Conservation (phyloP, 371 early-diverging fungal genomes). For the Mortierella sp. region DNA sequence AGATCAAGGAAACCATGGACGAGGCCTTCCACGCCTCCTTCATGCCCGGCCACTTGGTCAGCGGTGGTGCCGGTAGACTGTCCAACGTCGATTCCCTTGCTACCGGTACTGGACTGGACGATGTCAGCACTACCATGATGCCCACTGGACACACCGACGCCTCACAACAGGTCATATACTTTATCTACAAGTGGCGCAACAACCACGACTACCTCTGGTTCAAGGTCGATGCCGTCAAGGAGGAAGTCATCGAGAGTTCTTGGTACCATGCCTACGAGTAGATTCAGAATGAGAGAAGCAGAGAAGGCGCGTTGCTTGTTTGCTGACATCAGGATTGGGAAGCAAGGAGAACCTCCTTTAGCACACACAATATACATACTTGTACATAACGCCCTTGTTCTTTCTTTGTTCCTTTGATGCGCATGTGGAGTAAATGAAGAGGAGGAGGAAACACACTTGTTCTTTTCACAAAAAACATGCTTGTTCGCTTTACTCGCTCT, state of each 20-base stretch:
- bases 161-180: slow-evolving; percentile 48
- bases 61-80: slow-evolving; percentile 24
- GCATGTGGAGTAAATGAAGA: neutral
- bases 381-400: neutral
- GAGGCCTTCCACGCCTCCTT: slow-evolving; percentile 38
- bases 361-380: neutral
- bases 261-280: slow-evolving; percentile 65
- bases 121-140: slow-evolving; percentile 52
- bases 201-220: slow-evolving; percentile 77
- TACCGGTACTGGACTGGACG: slow-evolving; percentile 35
- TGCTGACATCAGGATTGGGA: neutral
- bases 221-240: slow-evolving; percentile 64
- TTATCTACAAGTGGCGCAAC: slow-evolving; percentile 75
- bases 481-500: neutral
- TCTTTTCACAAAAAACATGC: neutral
- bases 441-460: no score
- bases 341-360: neutral
- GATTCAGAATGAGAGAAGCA: neutral
- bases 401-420: neutral
- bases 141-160: slow-evolving; percentile 21
- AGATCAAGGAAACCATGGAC: slow-evolving; percentile 59
- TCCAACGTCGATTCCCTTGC: neutral
- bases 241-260: slow-evolving; percentile 61
- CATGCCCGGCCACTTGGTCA: slow-evolving; percentile 61
- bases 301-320: neutral